phyloP scores from a whole-genome alignment of 768 basidiomycete species.

The Lactifluus echinatus region DNA sequence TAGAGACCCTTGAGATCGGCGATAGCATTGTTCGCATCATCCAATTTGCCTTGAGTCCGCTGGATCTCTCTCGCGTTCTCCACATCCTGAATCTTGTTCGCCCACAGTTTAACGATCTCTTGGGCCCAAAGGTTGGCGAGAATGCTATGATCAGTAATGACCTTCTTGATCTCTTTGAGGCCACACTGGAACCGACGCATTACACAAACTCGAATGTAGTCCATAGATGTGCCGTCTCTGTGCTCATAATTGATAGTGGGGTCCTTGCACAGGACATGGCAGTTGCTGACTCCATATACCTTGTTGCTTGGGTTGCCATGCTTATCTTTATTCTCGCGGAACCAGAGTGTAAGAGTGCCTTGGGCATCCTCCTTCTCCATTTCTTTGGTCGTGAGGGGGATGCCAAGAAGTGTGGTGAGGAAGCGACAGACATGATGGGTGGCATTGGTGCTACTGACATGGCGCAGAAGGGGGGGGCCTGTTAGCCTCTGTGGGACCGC shows the following conservation, averaged over 20 bases:
- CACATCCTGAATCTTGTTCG: not conserved
- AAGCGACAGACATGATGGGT: not conserved
- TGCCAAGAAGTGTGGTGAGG: not conserved
- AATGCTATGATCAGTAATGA: not conserved
- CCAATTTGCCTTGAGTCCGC: not conserved
- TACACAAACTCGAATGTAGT: not conserved
- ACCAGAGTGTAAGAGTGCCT: not conserved
- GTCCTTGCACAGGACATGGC: constrained; percentile 26
- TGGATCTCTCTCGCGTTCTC: not conserved
- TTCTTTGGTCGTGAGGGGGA: not conserved
- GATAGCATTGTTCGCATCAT: not conserved
- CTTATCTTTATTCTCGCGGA: constrained; percentile 10
- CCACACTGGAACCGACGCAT: not conserved
- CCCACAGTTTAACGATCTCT: not conserved
- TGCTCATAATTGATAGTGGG: constrained; percentile 20
- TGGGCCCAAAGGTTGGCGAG: not conserved
- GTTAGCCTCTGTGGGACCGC: not conserved
- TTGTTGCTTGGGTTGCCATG: constrained; percentile 23
- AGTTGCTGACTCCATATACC: constrained; percentile 26
- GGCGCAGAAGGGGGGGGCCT: not conserved
- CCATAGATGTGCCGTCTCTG: not conserved
- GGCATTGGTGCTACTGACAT: not conserved
- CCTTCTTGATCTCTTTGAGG: not conserved
- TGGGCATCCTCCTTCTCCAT: not conserved
- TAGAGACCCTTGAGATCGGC: not conserved